These are phyloP conservation scores for Boletus mariae DNA, from an alignment of 1,284 basidiomycete species.

Conservation along the genomic window DNA sequence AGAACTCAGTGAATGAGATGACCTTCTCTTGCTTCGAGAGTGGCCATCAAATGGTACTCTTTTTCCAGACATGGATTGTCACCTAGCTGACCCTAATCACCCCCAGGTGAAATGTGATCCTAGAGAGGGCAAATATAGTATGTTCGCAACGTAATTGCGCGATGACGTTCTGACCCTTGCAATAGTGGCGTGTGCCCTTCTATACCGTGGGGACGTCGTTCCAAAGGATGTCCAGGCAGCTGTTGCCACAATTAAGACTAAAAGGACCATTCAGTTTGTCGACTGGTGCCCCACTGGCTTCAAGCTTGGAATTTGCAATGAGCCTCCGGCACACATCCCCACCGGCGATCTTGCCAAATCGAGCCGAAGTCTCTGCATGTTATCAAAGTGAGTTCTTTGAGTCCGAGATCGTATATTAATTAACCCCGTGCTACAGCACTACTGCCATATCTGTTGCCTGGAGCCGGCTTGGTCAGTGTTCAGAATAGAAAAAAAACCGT, in stretches of 20 bases:
- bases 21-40: slow-evolving; percentile 98
- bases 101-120: slow-evolving; percentile 85
- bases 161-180: slow-evolving; percentile 1
- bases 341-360: slow-evolving; percentile 95
- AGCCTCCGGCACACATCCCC: slow-evolving; percentile 87
- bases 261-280: slow-evolving; percentile 94
- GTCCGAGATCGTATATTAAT: background rate
- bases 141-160: slow-evolving; percentile 26
- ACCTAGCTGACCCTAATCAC: slow-evolving; percentile 8
- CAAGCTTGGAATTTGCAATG: slow-evolving; percentile 98
- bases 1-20: slow-evolving; percentile 98
- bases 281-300: slow-evolving; percentile 99
- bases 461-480: slow-evolving; percentile 73
- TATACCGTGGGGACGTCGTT: slow-evolving; percentile 96
- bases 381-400: slow-evolving; percentile 62
- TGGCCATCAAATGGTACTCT: slow-evolving; percentile 89
- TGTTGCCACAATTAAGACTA: slow-evolving; percentile 93
- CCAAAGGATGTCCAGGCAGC: slow-evolving; percentile 96
- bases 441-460: slow-evolving; percentile 94
- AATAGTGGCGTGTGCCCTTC: slow-evolving; percentile 80
- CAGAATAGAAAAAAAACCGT: background rate
- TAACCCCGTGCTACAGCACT: slow-evolving; percentile 50
- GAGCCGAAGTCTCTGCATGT: slow-evolving; percentile 94
- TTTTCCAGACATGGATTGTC: background rate
- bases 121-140: slow-evolving; percentile 95